Base-by-base conservation (phyloP, 257 asterid species). In the Solanum raphanifolium region DNA sequence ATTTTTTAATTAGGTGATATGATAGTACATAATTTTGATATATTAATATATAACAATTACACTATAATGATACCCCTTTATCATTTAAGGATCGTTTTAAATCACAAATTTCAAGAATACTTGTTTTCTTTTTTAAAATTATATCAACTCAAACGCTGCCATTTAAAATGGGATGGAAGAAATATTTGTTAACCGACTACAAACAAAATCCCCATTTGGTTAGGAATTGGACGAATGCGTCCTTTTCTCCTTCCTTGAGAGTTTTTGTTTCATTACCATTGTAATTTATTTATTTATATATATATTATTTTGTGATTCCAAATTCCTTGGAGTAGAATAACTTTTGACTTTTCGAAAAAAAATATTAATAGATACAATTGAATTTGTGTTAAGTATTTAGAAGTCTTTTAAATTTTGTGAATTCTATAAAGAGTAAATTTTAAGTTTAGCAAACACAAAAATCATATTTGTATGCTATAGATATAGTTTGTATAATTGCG, bases 101-200 rank as follows among this genome's bases (percentile, higher is more conserved):
- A 16, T 1, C 1, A 55, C 4, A 18, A 55, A 0, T 18, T 52
- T 18, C 1, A 48, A 13, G 1, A 46, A 46, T 46, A 52, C 2
- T 52, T 15, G 0, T 43, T 52, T 15, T 48, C 0, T 39, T 11
- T 11, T 3, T 3, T 3, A 1, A 48, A 15, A 48, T 5, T 1
- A 0, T 18, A 6, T 55, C n/a, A 18, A 55, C 1, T 55, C n/a
- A 18, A 6, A 55, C 0, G 1, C 1, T 6, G 4, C 0, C n/a
- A 6, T 2, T 2, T 18, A 18, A 55, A 18, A 55, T 55, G 9
- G 3, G 3, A 55, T 0, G 4, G 4, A 55, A 16, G 65, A 55
- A 15, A 4, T 31, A 29, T 71, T 31, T 71, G 13, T 48, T 31
- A 71, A 7, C 6, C 3, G 21, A 68, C 15, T 27, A 13, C 21